Evolutionary conservation across 106 monocot genomes (phyloP), one percentile per base, ranked within the genome.

Genomic region (Dioscorea dumetorum): DNA sequence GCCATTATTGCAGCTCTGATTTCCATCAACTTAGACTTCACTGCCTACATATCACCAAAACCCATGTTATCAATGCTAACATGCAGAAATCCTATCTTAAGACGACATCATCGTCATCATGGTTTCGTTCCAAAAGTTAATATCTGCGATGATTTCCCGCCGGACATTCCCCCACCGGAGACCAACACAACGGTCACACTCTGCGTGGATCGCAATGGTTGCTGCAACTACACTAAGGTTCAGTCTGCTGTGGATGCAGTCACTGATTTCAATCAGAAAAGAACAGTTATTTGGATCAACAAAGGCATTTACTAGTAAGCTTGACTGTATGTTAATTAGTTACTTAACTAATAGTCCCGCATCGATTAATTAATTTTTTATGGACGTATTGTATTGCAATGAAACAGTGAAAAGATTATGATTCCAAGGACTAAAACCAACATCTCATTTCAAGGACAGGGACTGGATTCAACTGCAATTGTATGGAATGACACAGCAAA

Each of bases 401-500:
- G 24, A 33, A 23, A 48, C 48, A 93, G 91, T 57, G 95, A 95
- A 84, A 95, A 99, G 69, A 83, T 92, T 19, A 67, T 34, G 22
- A 67, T 99, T 50, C 80, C 84, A 6, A 80, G 6, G 32, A 67
- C 72, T 24, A 99, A 99, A 58, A 64, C 77, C 22, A 92, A 90
- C 76, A 70, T 99, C 56, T 92, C 97, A 48, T 78, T 99, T 48
- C 92, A 99, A 83, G 92, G 97, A 16, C 89, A 92, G 69, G 92
- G 97, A 15, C 63, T 82, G 61, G 58, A 80, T 22, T 58, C 58
- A 48, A 97, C 97, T 0, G 86, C 87, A 8, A 79, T 99, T 0
- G 78, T 71, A 0, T 99, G 97, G 92, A 92, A 99, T 19, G 87
- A 87, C 79, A 99, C 97, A 0, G 97, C 92, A 23, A 99, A 83